phyloP scores from a whole-genome alignment of 345 rosid genomes.

The Clarkia xantiana region DNA sequence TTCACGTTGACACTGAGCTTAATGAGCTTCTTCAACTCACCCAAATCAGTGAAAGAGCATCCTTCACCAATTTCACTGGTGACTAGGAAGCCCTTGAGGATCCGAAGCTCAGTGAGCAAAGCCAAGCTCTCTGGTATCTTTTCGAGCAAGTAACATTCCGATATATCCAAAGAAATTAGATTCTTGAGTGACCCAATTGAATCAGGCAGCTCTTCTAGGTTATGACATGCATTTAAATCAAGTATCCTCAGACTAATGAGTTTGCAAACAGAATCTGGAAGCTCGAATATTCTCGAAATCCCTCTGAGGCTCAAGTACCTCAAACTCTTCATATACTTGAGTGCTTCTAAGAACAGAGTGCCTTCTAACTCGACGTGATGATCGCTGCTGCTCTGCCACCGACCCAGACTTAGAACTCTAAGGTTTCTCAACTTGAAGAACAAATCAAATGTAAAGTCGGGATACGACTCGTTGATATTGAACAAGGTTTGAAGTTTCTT shows the following conservation, averaged over 20 bases:
- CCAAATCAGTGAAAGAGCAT: slow-evolving; percentile 6
- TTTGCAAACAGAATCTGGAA: slow-evolving; percentile 10
- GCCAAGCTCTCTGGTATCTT: slow-evolving; percentile 17
- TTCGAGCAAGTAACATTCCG: slow-evolving; percentile 26
- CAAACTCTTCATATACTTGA: slow-evolving; percentile 9
- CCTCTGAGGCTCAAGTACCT: slow-evolving; percentile 31
- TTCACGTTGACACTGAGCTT: slow-evolving; percentile 6
- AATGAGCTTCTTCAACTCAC: background rate
- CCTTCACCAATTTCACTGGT: background rate
- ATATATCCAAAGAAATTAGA: slow-evolving; percentile 21
- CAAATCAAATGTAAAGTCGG: slow-evolving; percentile 12
- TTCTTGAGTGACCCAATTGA: slow-evolving; percentile 9
- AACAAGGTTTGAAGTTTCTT: slow-evolving; percentile 8
- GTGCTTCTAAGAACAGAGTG: slow-evolving; percentile 14
- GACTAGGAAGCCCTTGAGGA: slow-evolving; percentile 25
- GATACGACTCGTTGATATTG: slow-evolving; percentile 16
- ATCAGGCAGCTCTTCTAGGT: slow-evolving; percentile 22
- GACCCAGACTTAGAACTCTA: slow-evolving; percentile 22
- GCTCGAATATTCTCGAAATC: slow-evolving; percentile 19
- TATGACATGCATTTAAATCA: slow-evolving; percentile 25
- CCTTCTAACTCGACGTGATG: slow-evolving; percentile 26
- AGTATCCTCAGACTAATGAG: slow-evolving; percentile 18
- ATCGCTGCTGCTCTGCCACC: slow-evolving; percentile 15
- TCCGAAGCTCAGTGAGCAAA: slow-evolving; percentile 13
- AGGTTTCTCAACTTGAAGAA: slow-evolving; percentile 14